These are phyloP conservation scores for Trichoderma polysporum DNA, from an alignment of 2,329 filamentous ascomycete species.

Conservation along the genomic window DNA sequence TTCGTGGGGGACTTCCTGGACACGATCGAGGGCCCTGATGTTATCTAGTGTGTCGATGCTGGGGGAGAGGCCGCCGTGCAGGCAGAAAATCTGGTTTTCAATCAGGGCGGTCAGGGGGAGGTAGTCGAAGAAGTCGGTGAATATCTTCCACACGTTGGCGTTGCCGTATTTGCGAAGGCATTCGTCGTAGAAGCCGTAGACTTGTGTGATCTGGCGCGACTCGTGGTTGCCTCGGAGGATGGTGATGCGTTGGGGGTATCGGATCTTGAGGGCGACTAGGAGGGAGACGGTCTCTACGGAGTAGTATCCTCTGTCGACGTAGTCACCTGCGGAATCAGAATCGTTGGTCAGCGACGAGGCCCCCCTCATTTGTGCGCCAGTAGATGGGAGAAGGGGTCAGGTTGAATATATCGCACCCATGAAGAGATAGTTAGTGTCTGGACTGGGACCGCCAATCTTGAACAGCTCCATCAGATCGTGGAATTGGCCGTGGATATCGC, in stretches of 20 bases:
- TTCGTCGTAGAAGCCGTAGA: conserved; percentile 99
- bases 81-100: conserved; percentile 98
- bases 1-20: conserved; percentile 97
- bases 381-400: neutral
- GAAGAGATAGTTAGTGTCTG: conserved; percentile 98
- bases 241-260: conserved; percentile 96
- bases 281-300: conserved; percentile 97
- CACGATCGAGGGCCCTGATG: conserved; percentile 90
- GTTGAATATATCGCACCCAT: conserved; percentile 65
- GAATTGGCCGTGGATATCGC: conserved; percentile 98
- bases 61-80: conserved; percentile 95
- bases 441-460: conserved; percentile 96
- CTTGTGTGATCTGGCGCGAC: conserved; percentile 97
- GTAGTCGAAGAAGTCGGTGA: conserved; percentile 98
- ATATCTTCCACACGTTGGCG: conserved; percentile 99
- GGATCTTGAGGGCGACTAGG: conserved; percentile 94
- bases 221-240: conserved; percentile 99
- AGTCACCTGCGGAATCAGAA: conserved; percentile 66
- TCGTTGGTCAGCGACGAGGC: conserved; percentile 4
- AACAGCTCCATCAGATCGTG: conserved; percentile 99
- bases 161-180: conserved; percentile 99
- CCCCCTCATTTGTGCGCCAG: neutral
- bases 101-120: conserved; percentile 95
- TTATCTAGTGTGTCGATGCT: conserved; percentile 95
- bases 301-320: conserved; percentile 98